A percentile compares a stretch with the other conserved stretches of the same genome.
These are phyloP conservation scores for Mollisiaceae sp. DNA, from an alignment of 2,329 filamentous ascomycete genomes.

Conservation along the genomic window DNA sequence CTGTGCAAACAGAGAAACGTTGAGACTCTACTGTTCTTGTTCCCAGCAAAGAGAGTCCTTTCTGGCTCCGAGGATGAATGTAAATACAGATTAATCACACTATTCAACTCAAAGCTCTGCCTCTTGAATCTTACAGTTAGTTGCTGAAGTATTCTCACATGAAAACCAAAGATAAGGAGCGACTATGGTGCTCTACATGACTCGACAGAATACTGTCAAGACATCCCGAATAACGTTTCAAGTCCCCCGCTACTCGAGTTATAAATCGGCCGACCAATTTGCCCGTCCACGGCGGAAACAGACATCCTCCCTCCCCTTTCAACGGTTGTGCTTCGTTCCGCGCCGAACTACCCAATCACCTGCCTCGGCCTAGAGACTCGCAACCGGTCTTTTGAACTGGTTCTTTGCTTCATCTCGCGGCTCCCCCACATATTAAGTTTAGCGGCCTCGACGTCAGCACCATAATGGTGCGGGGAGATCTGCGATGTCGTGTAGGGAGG, in stretches of 20 bases:
- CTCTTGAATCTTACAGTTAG: neutral
- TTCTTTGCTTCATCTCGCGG: conserved; percentile 1
- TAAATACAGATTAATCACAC: neutral
- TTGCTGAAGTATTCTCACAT: neutral
- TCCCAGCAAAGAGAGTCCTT: neutral
- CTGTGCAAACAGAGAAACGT: neutral
- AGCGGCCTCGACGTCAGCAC: conserved; percentile 17
- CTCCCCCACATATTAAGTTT: conserved; percentile 1
- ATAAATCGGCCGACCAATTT: neutral
- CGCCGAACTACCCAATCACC: neutral
- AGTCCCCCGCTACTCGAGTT: neutral
- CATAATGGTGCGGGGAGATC: conserved; percentile 11
- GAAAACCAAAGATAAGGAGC: neutral
- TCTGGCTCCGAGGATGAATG: neutral
- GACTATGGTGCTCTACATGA: neutral
- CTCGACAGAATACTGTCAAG: neutral
- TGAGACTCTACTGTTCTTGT: neutral
- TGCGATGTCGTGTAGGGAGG: neutral
- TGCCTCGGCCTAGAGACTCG: neutral
- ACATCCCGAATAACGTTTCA: neutral
- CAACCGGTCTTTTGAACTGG: conserved; percentile 5
- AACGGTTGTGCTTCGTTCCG: neutral
- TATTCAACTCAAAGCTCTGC: neutral
- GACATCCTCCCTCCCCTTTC: neutral
- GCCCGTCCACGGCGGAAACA: neutral